Base-by-base conservation (phyloP, 2,329 filamentous ascomycete species). In the Colletotrichum chlorophyti region DNA sequence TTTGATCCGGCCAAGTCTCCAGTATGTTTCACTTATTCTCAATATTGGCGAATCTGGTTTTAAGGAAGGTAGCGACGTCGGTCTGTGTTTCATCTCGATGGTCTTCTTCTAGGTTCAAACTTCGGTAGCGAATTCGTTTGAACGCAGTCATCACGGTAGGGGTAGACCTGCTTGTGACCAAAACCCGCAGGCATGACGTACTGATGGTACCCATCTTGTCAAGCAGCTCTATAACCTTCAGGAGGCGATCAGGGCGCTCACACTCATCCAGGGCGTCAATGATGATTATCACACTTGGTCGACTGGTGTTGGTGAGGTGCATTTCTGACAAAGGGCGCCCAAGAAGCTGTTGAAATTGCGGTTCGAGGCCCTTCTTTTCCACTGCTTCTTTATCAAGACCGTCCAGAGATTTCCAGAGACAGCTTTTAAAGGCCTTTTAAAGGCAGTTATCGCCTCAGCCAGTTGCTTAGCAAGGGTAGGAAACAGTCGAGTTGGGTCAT, bases 291-390 rank as follows among this genome's bases (percentile, higher is more conserved):
- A 0, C 6, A 1, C 2, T 17, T 27, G 4, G 26, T 14, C 14
- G 41, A 17, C 27, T 12, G 26, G 26, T 6, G 7, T 23, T n/a
- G 24, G 38, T 76, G 19, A 11, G 6, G 5, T 11, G 8, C 5
- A 42, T 21, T 0, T 53, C 60, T 9, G 24, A 41, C 1, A 79
- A 57, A 1, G 76, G 76, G 8, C 71, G 19, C 1, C 72, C 38
- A 34, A 79, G 64, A 2, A 80, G 72, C 48, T 71, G 70, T 3
- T 75, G 65, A 55, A 77, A 79, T 57, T 80, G 76, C 11, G 75
- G 64, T 17, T 43, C 57, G 3, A 72, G 42, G n/a, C 60, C n/a
- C 43, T 73, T 70, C 3, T 50, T 54, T 11, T 62, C 9, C 15
- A 77, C 68, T n/a, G 26, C 15, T 14, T 45, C 41, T 32, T 10